These are phyloP conservation scores for Capronia epimyces DNA, from an alignment of 2,329 filamentous ascomycete species.

Conservation along the genomic window DNA sequence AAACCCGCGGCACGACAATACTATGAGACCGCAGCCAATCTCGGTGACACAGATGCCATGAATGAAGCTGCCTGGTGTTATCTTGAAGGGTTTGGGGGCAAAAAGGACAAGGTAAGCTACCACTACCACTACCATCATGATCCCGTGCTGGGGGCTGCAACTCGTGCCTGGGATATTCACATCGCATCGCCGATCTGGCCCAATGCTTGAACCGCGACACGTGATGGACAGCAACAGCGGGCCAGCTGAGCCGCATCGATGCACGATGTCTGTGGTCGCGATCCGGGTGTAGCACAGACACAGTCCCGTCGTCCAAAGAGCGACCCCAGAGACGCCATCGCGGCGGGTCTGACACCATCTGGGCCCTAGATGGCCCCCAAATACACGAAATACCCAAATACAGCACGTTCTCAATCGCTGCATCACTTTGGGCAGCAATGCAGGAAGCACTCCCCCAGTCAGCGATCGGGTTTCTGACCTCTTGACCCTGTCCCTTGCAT, in stretches of 20 bases:
- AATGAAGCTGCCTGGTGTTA: constrained; percentile 96
- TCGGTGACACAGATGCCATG: constrained; percentile 93
- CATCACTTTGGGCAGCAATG: constrained; percentile 37
- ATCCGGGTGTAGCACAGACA: constrained; percentile 1
- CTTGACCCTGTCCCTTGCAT: constrained; percentile 25
- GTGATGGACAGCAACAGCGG: constrained; percentile 15
- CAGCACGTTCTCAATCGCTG: constrained; percentile 20
- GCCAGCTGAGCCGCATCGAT: constrained; percentile 19
- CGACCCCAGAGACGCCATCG: constrained; percentile 1
- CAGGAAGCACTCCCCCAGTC: constrained; percentile 22
- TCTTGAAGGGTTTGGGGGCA: constrained; percentile 90
- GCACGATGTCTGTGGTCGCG: constrained; percentile 1
- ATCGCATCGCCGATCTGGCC: no score
- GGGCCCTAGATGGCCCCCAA: constrained; percentile 17
- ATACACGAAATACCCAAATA: constrained; percentile 26
- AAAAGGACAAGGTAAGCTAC: constrained; percentile 87
- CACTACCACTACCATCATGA: constrained; percentile 4
- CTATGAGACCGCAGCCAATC: constrained; percentile 93
- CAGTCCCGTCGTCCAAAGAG: constrained; percentile 1
- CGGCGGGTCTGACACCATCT: constrained; percentile 9
- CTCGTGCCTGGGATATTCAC: neutral
- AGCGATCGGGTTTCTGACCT: constrained; percentile 10
- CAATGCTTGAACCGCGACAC: no score
- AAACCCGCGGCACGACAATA: constrained; percentile 81
- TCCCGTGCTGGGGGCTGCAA: neutral